Conservation (phyloP, 164 flowering plant species). For the Magnolia sinica region DNA sequence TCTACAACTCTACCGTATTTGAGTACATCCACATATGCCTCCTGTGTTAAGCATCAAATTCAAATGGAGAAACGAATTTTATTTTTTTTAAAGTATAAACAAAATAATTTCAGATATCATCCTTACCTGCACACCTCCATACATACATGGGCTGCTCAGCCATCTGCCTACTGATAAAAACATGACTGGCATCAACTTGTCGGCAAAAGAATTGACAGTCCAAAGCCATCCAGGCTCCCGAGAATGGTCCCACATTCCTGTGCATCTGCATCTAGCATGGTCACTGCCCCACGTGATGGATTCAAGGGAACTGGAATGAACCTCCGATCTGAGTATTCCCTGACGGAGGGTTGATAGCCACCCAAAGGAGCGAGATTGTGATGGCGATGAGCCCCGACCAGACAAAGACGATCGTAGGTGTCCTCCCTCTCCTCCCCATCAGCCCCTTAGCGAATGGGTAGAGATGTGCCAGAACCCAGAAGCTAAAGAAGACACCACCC, state of each 20-base stretch:
- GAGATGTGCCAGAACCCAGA: conserved; percentile 86
- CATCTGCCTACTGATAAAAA: background rate
- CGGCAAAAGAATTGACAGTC: background rate
- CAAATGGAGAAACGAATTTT: background rate
- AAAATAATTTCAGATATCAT: background rate
- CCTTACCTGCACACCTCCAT: background rate
- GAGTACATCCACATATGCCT: background rate
- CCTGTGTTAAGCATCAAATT: background rate
- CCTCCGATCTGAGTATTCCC: conserved; percentile 53
- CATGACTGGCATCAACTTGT: background rate
- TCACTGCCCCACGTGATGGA: background rate
- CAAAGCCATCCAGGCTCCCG: background rate
- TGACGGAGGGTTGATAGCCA: conserved; percentile 64
- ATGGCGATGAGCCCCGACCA: conserved; percentile 91
- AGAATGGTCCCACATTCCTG: background rate
- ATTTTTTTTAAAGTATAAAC: no score
- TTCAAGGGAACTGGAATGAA: conserved; percentile 59
- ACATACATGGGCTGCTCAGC: background rate
- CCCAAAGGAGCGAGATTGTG: conserved; percentile 82
- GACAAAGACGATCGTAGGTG: conserved; percentile 76
- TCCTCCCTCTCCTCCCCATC: conserved; percentile 85
- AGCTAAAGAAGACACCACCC: conserved; percentile 87
- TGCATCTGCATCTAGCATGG: background rate
- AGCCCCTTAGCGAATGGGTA: conserved; percentile 88
- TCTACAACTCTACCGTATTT: background rate